Conservation (phyloP, 129 eudicot species). For the Flaveria bidentis region DNA sequence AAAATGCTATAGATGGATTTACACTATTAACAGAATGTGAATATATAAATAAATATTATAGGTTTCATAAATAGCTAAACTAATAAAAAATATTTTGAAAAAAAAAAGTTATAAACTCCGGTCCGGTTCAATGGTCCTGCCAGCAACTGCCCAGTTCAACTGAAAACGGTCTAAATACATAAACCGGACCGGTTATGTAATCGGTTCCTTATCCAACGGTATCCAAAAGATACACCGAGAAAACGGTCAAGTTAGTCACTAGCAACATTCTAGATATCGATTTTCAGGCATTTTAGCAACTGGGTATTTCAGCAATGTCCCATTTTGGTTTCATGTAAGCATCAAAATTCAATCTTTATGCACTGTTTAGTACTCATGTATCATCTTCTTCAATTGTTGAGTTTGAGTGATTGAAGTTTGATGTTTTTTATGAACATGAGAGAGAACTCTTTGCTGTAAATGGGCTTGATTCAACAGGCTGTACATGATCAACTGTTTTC, state of each 20-base stretch:
- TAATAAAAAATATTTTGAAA: too few relatives aligned
- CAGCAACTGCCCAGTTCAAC: too few relatives aligned
- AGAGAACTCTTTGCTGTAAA: constrained; percentile 72
- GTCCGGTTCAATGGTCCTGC: too few relatives aligned
- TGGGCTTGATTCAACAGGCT: constrained; percentile 32
- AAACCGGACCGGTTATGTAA: too few relatives aligned
- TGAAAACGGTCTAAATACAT: too few relatives aligned
- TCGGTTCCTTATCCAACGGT: constrained; percentile 17
- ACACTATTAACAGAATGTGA: too few relatives aligned
- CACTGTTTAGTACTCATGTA: neutral
- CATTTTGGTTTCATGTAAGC: constrained; percentile 91
- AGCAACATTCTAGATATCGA: constrained; percentile 59
- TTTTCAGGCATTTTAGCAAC: constrained; percentile 77
- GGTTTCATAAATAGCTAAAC: too few relatives aligned
- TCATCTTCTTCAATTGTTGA: neutral
- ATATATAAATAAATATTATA: too few relatives aligned
- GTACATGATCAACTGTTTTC: too few relatives aligned
- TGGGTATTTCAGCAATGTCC: constrained; percentile 85
- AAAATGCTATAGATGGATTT: too few relatives aligned
- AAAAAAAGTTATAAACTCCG: too few relatives aligned
- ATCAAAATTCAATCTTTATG: constrained; percentile 33
- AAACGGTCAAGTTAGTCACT: constrained; percentile 59
- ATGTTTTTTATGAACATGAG: constrained; percentile 50
- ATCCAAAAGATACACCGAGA: constrained; percentile 51
- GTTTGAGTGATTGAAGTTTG: constrained; percentile 5